Base-by-base conservation (phyloP, 139 green algal species). In the Volvox reticuliferus region DNA sequence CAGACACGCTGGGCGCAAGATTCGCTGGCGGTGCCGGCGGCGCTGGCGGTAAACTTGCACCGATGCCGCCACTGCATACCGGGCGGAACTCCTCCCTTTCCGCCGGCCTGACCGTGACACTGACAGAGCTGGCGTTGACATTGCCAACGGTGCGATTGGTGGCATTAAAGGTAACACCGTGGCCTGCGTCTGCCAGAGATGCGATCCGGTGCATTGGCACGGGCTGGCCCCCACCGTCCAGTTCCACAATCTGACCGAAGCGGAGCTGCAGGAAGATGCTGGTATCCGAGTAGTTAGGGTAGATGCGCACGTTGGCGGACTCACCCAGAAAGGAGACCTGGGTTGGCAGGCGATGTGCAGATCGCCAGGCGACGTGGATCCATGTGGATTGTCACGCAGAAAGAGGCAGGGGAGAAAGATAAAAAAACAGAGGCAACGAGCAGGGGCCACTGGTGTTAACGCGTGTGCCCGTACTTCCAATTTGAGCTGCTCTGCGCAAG, bases 271-370 rank as follows among this genome's bases (percentile, higher is more conserved):
- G 67, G 37, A 79, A 89, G 67, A 89, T 65, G 36, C 16, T 37
- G 67, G 84, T 44, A 65, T 89, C 84, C 35, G 68, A 81, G 68
- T 71, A 81, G 84, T 89, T 89, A 35, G 84, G 84, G 68, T 89
- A 89, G 68, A 89, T 69, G 36, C 84, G 84, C 2, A 89, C 16
- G 36, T 81, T 89, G 84, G 84, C 26, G 36, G 68, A 81, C 2
- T 79, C 63, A 69, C 84, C 84, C 28, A 89, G 67, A 36, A 89
- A 68, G 14, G 84, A 65, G 3, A 89, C 35, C 84, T 89, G 84
- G 32, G 33, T 55, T 30, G 32, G 17, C 65, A 28, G 65, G 5
- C 44, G 5, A 9, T 55, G n/a, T n/a, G n/a, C 44, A 55, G 44
- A n/a, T 55, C 44, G 9, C 5, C 44, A 55, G 44, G 44, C 44